Evolutionary conservation across 352 stramenopile species (phyloP).

Genomic region (Phytopythium cucurbitacearum): DNA sequence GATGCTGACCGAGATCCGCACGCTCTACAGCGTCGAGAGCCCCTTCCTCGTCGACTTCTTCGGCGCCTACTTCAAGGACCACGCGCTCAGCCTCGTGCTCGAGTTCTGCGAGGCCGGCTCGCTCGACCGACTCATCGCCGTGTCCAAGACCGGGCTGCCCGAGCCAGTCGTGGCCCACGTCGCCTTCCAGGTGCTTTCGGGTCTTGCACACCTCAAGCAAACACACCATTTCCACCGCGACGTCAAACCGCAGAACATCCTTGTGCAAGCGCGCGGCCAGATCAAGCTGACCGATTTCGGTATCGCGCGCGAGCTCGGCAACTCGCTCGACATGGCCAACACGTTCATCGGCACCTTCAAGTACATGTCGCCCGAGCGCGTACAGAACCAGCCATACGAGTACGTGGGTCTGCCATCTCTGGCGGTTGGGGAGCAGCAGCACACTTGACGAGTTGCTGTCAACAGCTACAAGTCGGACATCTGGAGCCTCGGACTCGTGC

Average conservation of each 20-base stretch:
- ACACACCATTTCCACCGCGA: constrained; percentile 90
- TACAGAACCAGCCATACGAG: constrained; percentile 79
- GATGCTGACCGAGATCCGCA: constrained; percentile 76
- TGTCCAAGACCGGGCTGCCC: constrained; percentile 23
- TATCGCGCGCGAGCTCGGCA: constrained; percentile 54
- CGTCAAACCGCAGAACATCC: constrained; percentile 92
- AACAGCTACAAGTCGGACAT: constrained; percentile 75
- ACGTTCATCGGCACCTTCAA: constrained; percentile 90
- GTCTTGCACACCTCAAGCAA: constrained; percentile 55
- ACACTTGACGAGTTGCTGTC: no score
- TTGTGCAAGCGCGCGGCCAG: constrained; percentile 71
- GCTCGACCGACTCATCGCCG: constrained; percentile 32
- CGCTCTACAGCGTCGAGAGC: constrained; percentile 66
- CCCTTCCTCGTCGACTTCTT: constrained; percentile 62
- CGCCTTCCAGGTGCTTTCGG: constrained; percentile 54
- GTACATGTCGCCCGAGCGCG: constrained; percentile 93
- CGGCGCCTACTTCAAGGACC: constrained; percentile 71
- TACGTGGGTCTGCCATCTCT: constrained; percentile 12
- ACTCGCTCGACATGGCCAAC: constrained; percentile 73
- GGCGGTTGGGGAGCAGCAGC: no score
- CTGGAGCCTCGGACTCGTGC: constrained; percentile 70
- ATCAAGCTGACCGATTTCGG: constrained; percentile 86
- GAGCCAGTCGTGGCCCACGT: constrained; percentile 51
- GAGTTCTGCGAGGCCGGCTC: constrained; percentile 63
- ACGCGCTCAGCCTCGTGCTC: constrained; percentile 61